A percentile compares a stretch with the other conserved stretches of the same genome.
phyloP scores from a whole-genome alignment of 108 stramenopile genomes.

The Nitzschia inconspicua region DNA sequence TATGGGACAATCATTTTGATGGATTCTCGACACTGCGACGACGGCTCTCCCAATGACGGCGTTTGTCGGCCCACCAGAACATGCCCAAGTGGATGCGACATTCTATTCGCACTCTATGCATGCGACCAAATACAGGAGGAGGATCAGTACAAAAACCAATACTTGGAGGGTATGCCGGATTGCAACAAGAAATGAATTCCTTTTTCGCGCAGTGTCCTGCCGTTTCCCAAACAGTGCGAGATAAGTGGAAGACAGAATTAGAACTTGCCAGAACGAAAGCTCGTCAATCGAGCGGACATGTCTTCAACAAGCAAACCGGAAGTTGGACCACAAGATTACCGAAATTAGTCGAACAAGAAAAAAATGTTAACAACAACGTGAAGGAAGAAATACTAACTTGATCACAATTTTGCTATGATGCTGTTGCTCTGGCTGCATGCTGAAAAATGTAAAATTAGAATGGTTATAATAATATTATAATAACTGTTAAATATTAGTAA shows the following conservation, averaged over 20 bases:
- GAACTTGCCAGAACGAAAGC: too few species aligned
- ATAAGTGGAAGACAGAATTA: slow-evolving; percentile 30
- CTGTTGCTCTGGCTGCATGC: too few species aligned
- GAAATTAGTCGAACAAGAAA: too few species aligned
- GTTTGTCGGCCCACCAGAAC: slow-evolving; percentile 47
- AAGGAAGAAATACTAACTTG: too few species aligned
- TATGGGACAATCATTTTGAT: slow-evolving; percentile 85
- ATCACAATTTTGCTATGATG: too few species aligned
- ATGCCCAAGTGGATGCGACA: slow-evolving; percentile 81
- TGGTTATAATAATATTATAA: too few species aligned
- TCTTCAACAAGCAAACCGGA: too few species aligned
- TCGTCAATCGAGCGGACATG: too few species aligned
- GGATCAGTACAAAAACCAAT: slow-evolving; percentile 21
- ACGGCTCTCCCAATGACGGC: slow-evolving; percentile 49
- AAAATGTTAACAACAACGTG: too few species aligned
- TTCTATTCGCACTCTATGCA: slow-evolving; percentile 53
- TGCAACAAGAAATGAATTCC: slow-evolving; percentile 36
- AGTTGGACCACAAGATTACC: too few species aligned
- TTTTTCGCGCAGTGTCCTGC: slow-evolving; percentile 52
- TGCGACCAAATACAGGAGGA: slow-evolving; percentile 6
- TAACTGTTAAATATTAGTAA: too few species aligned
- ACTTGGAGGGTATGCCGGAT: slow-evolving; percentile 40
- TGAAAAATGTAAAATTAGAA: too few species aligned
- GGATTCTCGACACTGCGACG: slow-evolving; percentile 80
- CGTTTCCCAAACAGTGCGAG: slow-evolving; percentile 27